Evolutionary conservation across 2,329 filamentous ascomycete genomes (phyloP).

Genomic region (Hortaea werneckii): DNA sequence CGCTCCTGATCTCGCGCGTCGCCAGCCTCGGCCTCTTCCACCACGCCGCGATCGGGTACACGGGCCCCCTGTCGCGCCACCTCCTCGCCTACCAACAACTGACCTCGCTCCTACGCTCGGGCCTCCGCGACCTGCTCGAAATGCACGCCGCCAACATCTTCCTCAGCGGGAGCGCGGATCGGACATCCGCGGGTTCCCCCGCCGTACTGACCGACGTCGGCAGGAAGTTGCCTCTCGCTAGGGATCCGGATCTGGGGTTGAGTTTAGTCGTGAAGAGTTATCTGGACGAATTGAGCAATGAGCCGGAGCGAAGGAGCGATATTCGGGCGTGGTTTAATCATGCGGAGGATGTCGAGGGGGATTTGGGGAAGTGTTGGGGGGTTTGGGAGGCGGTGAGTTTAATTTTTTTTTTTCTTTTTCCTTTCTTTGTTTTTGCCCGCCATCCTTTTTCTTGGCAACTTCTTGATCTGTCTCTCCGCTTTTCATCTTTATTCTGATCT

Average conservation of each 20-base stretch:
- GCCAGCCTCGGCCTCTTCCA: slow-evolving; percentile 73
- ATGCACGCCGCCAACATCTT: slow-evolving; percentile 72
- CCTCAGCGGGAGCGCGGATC: slow-evolving; percentile 66
- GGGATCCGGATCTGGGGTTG: slow-evolving; percentile 63
- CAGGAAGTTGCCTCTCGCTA: slow-evolving; percentile 56
- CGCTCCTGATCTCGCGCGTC: slow-evolving; percentile 75
- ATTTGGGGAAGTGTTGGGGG: slow-evolving; percentile 50
- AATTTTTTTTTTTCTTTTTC: not conserved
- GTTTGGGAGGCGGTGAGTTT: slow-evolving; percentile 54
- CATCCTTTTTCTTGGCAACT: not conserved
- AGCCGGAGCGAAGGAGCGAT: slow-evolving; percentile 42
- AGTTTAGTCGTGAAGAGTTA: slow-evolving; percentile 74
- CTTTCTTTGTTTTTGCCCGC: not conserved
- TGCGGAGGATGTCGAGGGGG: slow-evolving; percentile 46
- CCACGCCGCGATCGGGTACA: slow-evolving; percentile 82
- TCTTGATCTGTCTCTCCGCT: not conserved
- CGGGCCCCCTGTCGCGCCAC: slow-evolving; percentile 83
- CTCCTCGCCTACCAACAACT: slow-evolving; percentile 79
- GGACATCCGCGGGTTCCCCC: slow-evolving; percentile 40
- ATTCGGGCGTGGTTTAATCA: slow-evolving; percentile 51
- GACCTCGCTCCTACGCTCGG: slow-evolving; percentile 66
- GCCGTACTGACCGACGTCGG: slow-evolving; percentile 52
- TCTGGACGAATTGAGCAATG: slow-evolving; percentile 57
- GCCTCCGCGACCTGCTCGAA: slow-evolving; percentile 74
- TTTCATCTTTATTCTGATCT: not conserved